Evolutionary conservation across 2,329 filamentous ascomycete genomes (phyloP), one percentile per base, ranked within the genome.

Genomic region (Fusarium sp.): DNA sequence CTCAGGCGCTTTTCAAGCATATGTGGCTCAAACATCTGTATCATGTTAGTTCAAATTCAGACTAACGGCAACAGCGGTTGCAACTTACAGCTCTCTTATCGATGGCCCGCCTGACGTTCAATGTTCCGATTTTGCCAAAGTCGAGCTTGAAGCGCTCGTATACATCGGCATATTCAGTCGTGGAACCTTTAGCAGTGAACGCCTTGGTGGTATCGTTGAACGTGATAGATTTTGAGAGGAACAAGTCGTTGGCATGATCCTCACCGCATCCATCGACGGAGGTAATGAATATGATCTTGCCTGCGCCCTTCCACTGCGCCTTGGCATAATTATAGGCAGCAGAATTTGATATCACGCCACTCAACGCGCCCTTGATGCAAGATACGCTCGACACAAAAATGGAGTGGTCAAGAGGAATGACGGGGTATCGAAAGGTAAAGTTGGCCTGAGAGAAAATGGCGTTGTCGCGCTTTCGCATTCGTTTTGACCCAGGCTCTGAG

Each of bases 31-130:
- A 66, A 66, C 63, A 66, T 66, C 60, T 66, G 5, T 5, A 12
- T 7, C 7, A 38, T 0, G 35, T 65, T 7, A 65, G 27, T 10
- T 31, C 5, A 25, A 7, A 3, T 4, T 2, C 7, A 0, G 14
- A 4, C 9, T 7, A 12, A 7, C 8, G 15, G 16, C 4, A 31
- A 1, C 3, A 23, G 7, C 7, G 1, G 69, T 63, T 41, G 23
- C 42, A 19, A 59, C 57, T 38, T 33, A 72, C 70, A 16, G 39
- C 52, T 69, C 70, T 62, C 9, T 72, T 72, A 12, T 69, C 48
- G 42, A 45, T 19, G 0, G 42, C 42, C 23, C 42, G 23, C 42
- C 61, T 60, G 10, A 72, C 27, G 6, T 62, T 69, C 4, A 66
- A 7, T 19, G 63, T 65, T 3, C 60, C 68, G 3, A 72, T 31